Conservation (phyloP, 2,329 filamentous ascomycete genomes). For the Alternaria gansuensis region DNA sequence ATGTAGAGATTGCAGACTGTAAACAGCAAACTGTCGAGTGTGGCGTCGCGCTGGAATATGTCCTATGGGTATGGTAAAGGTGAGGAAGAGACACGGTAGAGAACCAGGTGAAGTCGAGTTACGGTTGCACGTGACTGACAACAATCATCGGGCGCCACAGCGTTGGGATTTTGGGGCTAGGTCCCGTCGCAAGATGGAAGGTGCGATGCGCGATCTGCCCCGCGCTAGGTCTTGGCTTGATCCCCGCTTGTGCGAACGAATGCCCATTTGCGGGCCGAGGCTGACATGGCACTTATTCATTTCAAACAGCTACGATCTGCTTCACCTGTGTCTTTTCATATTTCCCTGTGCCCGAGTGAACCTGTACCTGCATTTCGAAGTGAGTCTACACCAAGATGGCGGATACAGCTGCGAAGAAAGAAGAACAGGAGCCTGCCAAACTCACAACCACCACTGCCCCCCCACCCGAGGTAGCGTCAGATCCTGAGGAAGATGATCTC, state of each 20-base stretch:
- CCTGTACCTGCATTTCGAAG: not conserved
- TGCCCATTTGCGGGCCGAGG: slow-evolving; percentile 34
- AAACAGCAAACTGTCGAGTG: not conserved
- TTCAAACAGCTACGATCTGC: slow-evolving; percentile 5
- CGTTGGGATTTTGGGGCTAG: slow-evolving; percentile 20
- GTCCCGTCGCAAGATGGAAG: slow-evolving; percentile 19
- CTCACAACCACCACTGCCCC: slow-evolving; percentile 26
- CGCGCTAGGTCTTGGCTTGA: slow-evolving; percentile 24
- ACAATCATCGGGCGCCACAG: slow-evolving; percentile 24
- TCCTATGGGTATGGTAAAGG: slow-evolving; percentile 21
- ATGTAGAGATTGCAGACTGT: not conserved
- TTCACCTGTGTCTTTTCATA: slow-evolving; percentile 3
- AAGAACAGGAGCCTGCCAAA: slow-evolving; percentile 28
- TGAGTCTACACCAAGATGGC: slow-evolving; percentile 26
- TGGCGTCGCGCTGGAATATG: slow-evolving; percentile 15
- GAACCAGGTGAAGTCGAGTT: slow-evolving; percentile 27
- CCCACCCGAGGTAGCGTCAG: slow-evolving; percentile 65
- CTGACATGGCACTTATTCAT: slow-evolving; percentile 24
- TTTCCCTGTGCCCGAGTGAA: not conserved
- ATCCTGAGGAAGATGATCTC: slow-evolving; percentile 91
- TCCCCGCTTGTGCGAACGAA: slow-evolving; percentile 30
- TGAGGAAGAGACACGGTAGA: slow-evolving; percentile 22
- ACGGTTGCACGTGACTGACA: slow-evolving; percentile 35
- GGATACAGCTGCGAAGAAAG: slow-evolving; percentile 32
- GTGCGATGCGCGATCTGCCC: slow-evolving; percentile 27